Evolutionary conservation across 192 early-diverging fungal species (phyloP).

Genomic region (Phycomyces nitens): DNA sequence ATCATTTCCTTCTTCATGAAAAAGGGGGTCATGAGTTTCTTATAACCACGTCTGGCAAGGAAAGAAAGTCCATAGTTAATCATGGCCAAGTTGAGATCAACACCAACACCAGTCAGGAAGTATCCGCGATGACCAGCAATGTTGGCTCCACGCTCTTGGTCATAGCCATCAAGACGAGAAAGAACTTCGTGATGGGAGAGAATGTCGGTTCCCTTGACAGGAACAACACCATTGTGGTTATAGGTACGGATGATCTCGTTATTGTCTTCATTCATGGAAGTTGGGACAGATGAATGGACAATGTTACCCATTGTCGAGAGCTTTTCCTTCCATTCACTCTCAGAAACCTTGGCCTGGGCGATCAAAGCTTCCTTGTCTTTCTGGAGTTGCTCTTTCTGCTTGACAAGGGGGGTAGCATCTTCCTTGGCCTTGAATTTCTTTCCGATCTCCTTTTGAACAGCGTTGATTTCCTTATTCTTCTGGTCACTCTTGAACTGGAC

Average conservation of each 20-base stretch:
- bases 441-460: constrained; percentile 87
- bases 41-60: constrained; percentile 76
- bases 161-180: constrained; percentile 85
- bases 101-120: constrained; percentile 91
- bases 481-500: constrained; percentile 85
- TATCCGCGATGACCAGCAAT: constrained; percentile 99
- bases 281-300: constrained; percentile 87
- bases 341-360: constrained; percentile 75
- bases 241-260: constrained; percentile 63
- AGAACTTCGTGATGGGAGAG: constrained; percentile 93
- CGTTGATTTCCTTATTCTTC: constrained; percentile 88
- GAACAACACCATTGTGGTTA: constrained; percentile 54
- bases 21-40: constrained; percentile 95
- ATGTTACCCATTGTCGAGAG: constrained; percentile 83
- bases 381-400: constrained; percentile 71
- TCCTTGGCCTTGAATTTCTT: constrained; percentile 90
- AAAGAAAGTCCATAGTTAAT: constrained; percentile 96
- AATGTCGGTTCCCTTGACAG: constrained; percentile 57
- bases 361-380: constrained; percentile 64
- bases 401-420: constrained; percentile 70
- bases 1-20: constrained; percentile 97
- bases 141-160: constrained; percentile 85
- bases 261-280: constrained; percentile 82
- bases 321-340: constrained; percentile 60
- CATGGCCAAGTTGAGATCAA: constrained; percentile 94